Evolutionary conservation across 176 grass and related monocot species (phyloP).

Genomic region (Musa beccarii): DNA sequence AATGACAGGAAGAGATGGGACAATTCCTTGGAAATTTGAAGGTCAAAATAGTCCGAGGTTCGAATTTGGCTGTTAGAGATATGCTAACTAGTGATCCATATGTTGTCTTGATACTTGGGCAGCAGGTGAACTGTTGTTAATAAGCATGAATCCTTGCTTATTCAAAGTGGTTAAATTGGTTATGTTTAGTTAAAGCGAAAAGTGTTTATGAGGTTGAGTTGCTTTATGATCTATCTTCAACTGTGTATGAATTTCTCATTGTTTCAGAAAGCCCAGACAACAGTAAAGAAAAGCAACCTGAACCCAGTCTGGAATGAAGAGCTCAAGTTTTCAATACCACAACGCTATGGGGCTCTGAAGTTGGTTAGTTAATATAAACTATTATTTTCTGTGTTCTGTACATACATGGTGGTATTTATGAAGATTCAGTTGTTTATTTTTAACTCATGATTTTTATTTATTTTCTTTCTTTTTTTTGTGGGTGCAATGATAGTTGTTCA

Average conservation of each 20-base stretch:
- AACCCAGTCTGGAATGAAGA: slow-evolving; percentile 81
- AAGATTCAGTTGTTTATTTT: too few relatives aligned
- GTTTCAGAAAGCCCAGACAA: slow-evolving; percentile 48
- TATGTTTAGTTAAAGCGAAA: neutral
- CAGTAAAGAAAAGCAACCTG: slow-evolving; percentile 51
- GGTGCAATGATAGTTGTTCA: too few relatives aligned
- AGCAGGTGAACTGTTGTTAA: slow-evolving; percentile 42
- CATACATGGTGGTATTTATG: too few relatives aligned
- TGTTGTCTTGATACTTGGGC: slow-evolving; percentile 50
- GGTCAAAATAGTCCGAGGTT: slow-evolving; percentile 56
- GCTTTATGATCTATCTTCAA: neutral
- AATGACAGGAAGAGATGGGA: slow-evolving; percentile 38
- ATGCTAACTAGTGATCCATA: slow-evolving; percentile 70
- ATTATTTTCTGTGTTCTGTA: too few relatives aligned
- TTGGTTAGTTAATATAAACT: slow-evolving; percentile 27
- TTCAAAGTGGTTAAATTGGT: neutral
- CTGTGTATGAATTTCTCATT: neutral
- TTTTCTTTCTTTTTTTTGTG: too few relatives aligned
- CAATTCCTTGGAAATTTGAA: slow-evolving; percentile 71
- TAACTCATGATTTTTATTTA: too few relatives aligned
- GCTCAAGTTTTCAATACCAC: slow-evolving; percentile 58
- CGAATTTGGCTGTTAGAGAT: slow-evolving; percentile 66
- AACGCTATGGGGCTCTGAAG: slow-evolving; percentile 44
- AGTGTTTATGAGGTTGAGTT: neutral
- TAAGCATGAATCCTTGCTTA: neutral